These are phyloP conservation scores for Ceratocystis destructans DNA, from an alignment of 2,329 filamentous ascomycete genomes.

Conservation along the genomic window DNA sequence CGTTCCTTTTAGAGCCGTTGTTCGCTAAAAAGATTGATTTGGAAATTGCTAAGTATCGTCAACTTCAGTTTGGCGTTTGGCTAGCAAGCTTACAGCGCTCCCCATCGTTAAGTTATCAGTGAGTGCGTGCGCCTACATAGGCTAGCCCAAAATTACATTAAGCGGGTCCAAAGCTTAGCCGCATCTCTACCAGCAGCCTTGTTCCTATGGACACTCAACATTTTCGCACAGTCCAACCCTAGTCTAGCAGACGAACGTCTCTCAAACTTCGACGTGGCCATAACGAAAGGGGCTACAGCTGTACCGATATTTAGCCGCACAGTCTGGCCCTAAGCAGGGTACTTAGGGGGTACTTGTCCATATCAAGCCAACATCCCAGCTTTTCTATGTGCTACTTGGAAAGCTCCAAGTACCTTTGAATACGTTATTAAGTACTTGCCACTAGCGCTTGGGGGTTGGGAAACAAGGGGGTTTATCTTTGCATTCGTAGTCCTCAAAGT, in stretches of 20 bases:
- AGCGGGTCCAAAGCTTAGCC: slow-evolving; percentile 3
- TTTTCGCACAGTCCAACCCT: not conserved
- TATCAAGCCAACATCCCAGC: not conserved
- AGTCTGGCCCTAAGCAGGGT: not conserved
- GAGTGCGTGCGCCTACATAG: not conserved
- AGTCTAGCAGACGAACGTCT: not conserved
- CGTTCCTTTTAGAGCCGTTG: not conserved
- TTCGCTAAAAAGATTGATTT: not conserved
- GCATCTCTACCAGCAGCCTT: not conserved
- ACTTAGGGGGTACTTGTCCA: slow-evolving; percentile 9
- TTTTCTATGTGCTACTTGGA: not conserved
- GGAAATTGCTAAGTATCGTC: not conserved
- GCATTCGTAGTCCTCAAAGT: not conserved
- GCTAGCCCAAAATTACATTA: not conserved
- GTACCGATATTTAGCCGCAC: slow-evolving; percentile 6
- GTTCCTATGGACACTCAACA: not conserved
- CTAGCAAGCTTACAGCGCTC: not conserved
- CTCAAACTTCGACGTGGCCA: slow-evolving; percentile 18
- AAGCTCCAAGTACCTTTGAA: not conserved
- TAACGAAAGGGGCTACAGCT: slow-evolving; percentile 9
- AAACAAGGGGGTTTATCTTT: slow-evolving; percentile 13
- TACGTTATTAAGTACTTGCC: not conserved
- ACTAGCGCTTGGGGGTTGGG: slow-evolving; percentile 17
- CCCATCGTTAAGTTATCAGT: not conserved
- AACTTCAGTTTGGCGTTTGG: not conserved